Percentiles rank a stretch among this genome's conserved stretches.
phyloP scores from a whole-genome alignment of 1,284 basidiomycete genomes.

The Abortiporus biennis region DNA sequence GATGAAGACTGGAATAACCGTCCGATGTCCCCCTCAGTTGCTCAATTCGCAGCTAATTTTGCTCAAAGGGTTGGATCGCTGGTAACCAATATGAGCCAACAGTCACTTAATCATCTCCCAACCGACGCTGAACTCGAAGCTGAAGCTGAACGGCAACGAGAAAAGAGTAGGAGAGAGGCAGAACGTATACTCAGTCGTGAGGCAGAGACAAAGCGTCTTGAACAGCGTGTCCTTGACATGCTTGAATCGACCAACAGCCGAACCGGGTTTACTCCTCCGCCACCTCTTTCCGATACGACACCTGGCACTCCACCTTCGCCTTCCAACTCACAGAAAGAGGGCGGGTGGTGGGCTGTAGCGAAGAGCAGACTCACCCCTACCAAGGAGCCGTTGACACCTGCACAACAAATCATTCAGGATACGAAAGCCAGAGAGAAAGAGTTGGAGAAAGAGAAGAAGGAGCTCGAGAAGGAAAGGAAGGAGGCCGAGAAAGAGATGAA shows the following conservation, averaged over 20 bases:
- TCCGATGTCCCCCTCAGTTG: conserved; percentile 59
- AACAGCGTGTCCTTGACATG: conserved; percentile 71
- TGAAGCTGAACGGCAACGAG: conserved; percentile 68
- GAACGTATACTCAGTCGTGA: conserved; percentile 67
- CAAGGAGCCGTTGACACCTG: conserved; percentile 71
- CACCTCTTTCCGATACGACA: conserved; percentile 49
- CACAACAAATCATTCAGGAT: conserved; percentile 71
- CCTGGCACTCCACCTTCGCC: conserved; percentile 51
- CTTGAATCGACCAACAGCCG: conserved; percentile 37
- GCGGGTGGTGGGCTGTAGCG: conserved; percentile 61
- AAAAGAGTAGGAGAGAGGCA: conserved; percentile 65
- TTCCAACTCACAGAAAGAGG: conserved; percentile 55
- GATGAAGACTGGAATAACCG: conserved; percentile 39
- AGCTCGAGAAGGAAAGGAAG: conserved; percentile 34
- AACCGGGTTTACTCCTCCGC: conserved; percentile 32
- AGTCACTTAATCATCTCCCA: conserved; percentile 39
- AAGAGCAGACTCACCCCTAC: conserved; percentile 73
- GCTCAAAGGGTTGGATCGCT: conserved; percentile 64
- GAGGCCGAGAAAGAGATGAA: conserved; percentile 32
- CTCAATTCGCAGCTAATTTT: conserved; percentile 63
- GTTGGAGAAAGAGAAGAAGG: conserved; percentile 40
- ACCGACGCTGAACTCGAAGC: conserved; percentile 75
- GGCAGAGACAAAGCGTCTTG: conserved; percentile 58
- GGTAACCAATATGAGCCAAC: conserved; percentile 43
- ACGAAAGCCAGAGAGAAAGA: conserved; percentile 58